A percentile compares a stretch with the other conserved stretches of the same genome.
Evolutionary conservation across 2,329 filamentous ascomycete species (phyloP).

Genomic region (Paramyrothecium roridum): DNA sequence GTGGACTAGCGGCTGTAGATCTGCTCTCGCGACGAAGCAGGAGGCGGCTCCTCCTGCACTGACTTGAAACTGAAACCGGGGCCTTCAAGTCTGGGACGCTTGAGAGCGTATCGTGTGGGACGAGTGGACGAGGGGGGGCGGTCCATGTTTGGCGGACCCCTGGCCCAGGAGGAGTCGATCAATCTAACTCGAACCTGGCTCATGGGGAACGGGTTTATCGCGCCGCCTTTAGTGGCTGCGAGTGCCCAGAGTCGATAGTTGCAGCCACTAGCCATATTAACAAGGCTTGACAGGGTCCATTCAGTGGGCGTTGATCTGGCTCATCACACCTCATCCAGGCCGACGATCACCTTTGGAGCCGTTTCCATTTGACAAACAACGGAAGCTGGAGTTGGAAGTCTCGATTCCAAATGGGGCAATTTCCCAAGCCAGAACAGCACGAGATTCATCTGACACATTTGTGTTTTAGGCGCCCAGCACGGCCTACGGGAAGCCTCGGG

Average conservation of each 20-base stretch:
- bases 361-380: background rate
- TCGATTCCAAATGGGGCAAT: background rate
- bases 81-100: background rate
- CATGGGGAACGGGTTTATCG: too few relatives aligned
- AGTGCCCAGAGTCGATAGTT: too few relatives aligned
- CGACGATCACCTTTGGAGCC: background rate
- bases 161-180: background rate
- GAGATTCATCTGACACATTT: background rate
- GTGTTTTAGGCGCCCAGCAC: background rate
- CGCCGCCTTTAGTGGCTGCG: too few relatives aligned
- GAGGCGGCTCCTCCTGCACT: background rate
- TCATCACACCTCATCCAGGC: background rate
- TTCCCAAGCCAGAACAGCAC: background rate
- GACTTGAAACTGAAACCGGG: background rate
- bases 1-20: background rate
- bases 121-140: too few relatives aligned
- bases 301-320: too few relatives aligned
- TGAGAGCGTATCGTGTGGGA: too few relatives aligned
- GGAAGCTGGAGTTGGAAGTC: background rate
- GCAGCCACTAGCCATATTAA: too few relatives aligned
- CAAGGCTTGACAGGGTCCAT: too few relatives aligned
- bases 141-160: background rate
- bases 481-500: too few relatives aligned
- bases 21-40: background rate
- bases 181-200: background rate